Percentiles rank a stretch among this genome's conserved stretches.
These are phyloP conservation scores for Neurospora pannonica DNA, from an alignment of 495 filamentous ascomycete species.

Conservation along the genomic window DNA sequence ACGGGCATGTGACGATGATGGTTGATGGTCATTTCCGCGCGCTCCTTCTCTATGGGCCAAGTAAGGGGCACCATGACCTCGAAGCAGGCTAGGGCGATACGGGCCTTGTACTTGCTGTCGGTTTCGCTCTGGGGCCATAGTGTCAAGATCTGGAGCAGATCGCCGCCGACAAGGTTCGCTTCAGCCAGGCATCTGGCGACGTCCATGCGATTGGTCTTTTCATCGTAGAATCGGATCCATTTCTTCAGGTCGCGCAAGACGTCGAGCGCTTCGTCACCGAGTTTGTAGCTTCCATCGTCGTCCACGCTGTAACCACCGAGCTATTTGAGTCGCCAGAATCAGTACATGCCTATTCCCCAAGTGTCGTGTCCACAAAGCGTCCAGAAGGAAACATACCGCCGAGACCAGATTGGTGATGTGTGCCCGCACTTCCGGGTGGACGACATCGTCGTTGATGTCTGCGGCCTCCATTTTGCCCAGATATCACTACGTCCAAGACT, in stretches of 20 bases:
- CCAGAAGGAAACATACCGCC: slow-evolving; percentile 52
- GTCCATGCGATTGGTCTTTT: slow-evolving; percentile 88
- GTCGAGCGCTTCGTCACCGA: slow-evolving; percentile 88
- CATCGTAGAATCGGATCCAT: slow-evolving; percentile 93
- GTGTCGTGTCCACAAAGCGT: background rate
- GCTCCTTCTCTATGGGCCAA: slow-evolving; percentile 79
- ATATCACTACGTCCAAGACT: slow-evolving; percentile 4
- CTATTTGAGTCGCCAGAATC: slow-evolving; percentile 33
- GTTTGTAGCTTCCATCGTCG: slow-evolving; percentile 64
- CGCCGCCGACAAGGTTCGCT: slow-evolving; percentile 81
- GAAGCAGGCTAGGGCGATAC: slow-evolving; percentile 66
- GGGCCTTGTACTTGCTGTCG: slow-evolving; percentile 64
- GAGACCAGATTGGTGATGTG: slow-evolving; percentile 87
- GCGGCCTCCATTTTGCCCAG: slow-evolving; percentile 38
- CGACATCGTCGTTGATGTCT: slow-evolving; percentile 42
- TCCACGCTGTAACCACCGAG: slow-evolving; percentile 79
- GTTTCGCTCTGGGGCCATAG: slow-evolving; percentile 64
- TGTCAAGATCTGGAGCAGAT: slow-evolving; percentile 83
- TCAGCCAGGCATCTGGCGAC: slow-evolving; percentile 89
- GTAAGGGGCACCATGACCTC: slow-evolving; percentile 91
- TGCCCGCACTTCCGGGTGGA: slow-evolving; percentile 82
- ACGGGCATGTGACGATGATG: slow-evolving; percentile 86
- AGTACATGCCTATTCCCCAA: background rate
- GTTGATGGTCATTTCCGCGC: slow-evolving; percentile 74
- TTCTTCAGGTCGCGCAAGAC: slow-evolving; percentile 85